A percentile compares a stretch with the other conserved stretches of the same genome.
phyloP scores from a whole-genome alignment of 78 protist species.

The Dictyostelium firmibasis region DNA sequence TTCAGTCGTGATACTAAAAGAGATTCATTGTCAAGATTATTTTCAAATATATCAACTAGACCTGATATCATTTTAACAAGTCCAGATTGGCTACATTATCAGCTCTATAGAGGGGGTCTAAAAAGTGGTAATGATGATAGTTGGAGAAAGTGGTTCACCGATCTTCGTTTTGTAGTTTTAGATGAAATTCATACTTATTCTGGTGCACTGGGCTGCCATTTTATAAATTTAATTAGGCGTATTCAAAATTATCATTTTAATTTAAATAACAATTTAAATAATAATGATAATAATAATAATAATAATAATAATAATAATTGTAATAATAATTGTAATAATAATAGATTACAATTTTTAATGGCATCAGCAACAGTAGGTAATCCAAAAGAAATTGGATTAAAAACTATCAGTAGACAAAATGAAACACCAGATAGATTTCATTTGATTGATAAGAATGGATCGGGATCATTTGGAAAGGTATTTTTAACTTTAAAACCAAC shows the following conservation, averaged over 20 bases:
- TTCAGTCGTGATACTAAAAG: slow-evolving; percentile 26
- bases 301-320: no score
- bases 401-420: slow-evolving; percentile 13
- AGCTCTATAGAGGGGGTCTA: slow-evolving; percentile 29
- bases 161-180: slow-evolving; percentile 47
- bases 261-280: background rate
- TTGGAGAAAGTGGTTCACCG: slow-evolving; percentile 36
- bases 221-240: slow-evolving; percentile 67
- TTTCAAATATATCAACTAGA: background rate
- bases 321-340: background rate
- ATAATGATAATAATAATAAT: no score
- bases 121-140: background rate
- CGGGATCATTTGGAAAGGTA: slow-evolving; percentile 38
- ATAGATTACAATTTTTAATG: slow-evolving; percentile 56
- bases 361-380: slow-evolving; percentile 84
- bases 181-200: slow-evolving; percentile 84
- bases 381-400: slow-evolving; percentile 43
- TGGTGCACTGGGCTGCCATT: slow-evolving; percentile 80
- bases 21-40: background rate
- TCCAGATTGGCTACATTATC: slow-evolving; percentile 81
- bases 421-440: background rate
- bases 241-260: slow-evolving; percentile 25
- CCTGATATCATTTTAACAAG: slow-evolving; percentile 70
- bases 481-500: slow-evolving; percentile 15
- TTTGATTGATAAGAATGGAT: slow-evolving; percentile 45